These are phyloP conservation scores for Aspergillus haitiensis DNA, from an alignment of 495 filamentous ascomycete species.

Conservation along the genomic window DNA sequence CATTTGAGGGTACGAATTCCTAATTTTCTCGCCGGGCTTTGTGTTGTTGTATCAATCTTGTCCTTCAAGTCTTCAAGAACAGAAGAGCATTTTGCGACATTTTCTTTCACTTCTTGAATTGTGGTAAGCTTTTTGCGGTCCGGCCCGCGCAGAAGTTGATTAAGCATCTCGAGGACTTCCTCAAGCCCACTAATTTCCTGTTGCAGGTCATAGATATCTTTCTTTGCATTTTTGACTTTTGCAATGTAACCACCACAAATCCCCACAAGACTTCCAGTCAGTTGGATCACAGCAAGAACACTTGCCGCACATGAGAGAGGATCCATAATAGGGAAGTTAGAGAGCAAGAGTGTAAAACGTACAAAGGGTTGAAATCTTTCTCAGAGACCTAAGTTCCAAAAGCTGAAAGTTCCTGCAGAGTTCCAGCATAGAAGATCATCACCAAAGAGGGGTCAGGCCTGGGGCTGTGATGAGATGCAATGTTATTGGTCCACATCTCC, in stretches of 20 bases:
- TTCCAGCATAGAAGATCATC: too few species aligned
- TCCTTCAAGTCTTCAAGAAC: constrained; percentile 33
- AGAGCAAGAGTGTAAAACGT: too few species aligned
- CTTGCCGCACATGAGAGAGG: constrained; percentile 34
- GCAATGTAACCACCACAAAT: constrained; percentile 34
- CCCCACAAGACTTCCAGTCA: constrained; percentile 29
- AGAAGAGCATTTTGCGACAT: constrained; percentile 26
- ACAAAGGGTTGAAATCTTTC: too few species aligned
- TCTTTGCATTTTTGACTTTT: constrained; percentile 34
- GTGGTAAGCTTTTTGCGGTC: constrained; percentile 15
- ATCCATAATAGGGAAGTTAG: constrained; percentile 20
- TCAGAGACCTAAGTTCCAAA: too few species aligned
- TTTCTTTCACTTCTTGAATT: constrained; percentile 14
- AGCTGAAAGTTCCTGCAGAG: too few species aligned
- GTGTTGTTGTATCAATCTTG: constrained; percentile 33
- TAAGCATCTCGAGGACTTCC: constrained; percentile 25
- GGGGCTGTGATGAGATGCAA: too few species aligned
- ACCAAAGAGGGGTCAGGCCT: too few species aligned
- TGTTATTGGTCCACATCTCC: too few species aligned
- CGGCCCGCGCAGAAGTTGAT: constrained; percentile 21
- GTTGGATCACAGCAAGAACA: constrained; percentile 39
- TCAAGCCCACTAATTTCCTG: constrained; percentile 27
- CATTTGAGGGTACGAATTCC: constrained; percentile 42
- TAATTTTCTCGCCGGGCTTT: constrained; percentile 30
- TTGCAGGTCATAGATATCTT: constrained; percentile 37